Percentiles rank a stretch among this genome's conserved stretches.
phyloP scores from a whole-genome alignment of 306 rosid species.

The Quercus suber region DNA sequence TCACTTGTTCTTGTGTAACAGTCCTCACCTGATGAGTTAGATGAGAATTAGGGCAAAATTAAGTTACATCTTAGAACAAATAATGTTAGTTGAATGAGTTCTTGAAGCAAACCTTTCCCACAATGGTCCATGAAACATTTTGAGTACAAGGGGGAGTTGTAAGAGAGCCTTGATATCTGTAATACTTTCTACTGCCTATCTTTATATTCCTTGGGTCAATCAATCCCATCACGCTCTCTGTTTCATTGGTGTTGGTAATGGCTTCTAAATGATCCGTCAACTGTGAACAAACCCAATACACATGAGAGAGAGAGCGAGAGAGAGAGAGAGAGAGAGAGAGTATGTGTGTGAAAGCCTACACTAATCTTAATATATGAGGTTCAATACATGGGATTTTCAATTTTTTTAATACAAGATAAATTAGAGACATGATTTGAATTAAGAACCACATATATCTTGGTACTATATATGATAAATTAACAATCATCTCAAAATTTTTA shows the following conservation, averaged over 20 bases:
- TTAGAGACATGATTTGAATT: background rate
- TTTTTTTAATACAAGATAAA: no score
- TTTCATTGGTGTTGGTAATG: constrained; percentile 10
- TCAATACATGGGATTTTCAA: no score
- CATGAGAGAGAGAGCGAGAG: background rate
- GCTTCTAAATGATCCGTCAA: constrained; percentile 26
- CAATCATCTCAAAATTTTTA: no score
- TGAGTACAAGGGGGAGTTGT: no score
- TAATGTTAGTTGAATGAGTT: no score
- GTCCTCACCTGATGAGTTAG: constrained; percentile 38
- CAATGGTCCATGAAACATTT: no score
- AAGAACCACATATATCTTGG: no score
- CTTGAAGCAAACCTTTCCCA: no score
- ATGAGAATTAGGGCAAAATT: background rate
- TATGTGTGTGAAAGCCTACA: background rate
- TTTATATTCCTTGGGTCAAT: constrained; percentile 40
- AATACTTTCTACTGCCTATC: background rate
- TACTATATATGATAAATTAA: no score
- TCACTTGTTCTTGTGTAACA: constrained; percentile 48
- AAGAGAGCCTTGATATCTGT: no score
- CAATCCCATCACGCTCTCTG: constrained; percentile 28
- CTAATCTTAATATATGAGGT: no score
- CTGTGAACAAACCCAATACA: constrained; percentile 16
- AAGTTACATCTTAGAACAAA: no score
- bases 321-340: background rate